Base-by-base conservation (phyloP, 1,284 basidiomycete species). In the Fomes fomentarius region DNA sequence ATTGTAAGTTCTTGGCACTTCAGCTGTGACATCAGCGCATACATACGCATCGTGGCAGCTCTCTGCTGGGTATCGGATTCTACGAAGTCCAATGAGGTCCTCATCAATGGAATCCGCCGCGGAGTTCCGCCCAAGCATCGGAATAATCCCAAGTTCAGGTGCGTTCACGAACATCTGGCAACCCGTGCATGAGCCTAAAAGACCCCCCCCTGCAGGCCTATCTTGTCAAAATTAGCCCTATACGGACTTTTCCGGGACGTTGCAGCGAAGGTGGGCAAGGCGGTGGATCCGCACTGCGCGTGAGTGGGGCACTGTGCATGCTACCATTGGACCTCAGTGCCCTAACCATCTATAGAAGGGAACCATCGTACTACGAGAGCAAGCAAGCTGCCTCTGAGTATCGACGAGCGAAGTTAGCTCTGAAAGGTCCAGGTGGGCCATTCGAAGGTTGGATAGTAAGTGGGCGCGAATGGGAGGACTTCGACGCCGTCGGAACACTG, bases 51-150 rank as follows among this genome's bases (percentile, higher is more conserved):
- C 28, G 0, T 21, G 24, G 44, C 63, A 90, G 89, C 89, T 0
- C 66, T 93, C 3, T 89, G 82, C 56, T 93, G 85, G 84, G 73
- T 83, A 10, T 79, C 82, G n/a, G 82, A 83, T 47, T 73, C 76
- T 0, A 48, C 64, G 31, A 65, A 61, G 22, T 57, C 68, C 3
- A 63, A 69, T 30, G 89, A 93, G 64, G 76, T 91, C 17, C 66
- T 93, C 47, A 89, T 89, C 60, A 90, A 89, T 58, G 91, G 91
- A 1, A 71, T 84, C n/a, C 85, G 81, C 61, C 83, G 91, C 39
- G 91, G 91, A 2, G 82, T 89, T 1, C 74, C 88, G 11, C 80
- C 85, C 0, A 92, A 89, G 64, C 82, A 89, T 62, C 77, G 85
- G 22, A 74, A 80, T 52, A 76, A 77, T 34, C 73, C 78, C 4